Conservation (phyloP, 495 filamentous ascomycete genomes). For the Cladorrhinum samala region DNA sequence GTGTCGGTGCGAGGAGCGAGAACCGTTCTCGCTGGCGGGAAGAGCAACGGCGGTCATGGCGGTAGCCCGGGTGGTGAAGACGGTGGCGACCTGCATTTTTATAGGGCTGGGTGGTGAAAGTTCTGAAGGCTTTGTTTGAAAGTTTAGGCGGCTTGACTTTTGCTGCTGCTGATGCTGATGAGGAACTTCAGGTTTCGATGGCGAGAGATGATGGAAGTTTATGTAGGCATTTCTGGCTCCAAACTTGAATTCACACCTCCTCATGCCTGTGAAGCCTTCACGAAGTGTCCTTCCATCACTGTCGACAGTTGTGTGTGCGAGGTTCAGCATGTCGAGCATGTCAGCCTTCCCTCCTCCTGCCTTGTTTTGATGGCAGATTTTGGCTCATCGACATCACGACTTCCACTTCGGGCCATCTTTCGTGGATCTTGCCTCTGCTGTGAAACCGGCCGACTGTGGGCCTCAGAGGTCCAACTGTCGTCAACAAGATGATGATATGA, state of each 20-base stretch:
- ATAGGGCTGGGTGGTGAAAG: slow-evolving; percentile 1
- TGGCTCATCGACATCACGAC: slow-evolving; percentile 1
- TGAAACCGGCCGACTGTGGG: neutral
- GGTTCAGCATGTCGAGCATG: neutral
- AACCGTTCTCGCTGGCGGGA: neutral
- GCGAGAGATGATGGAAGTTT: slow-evolving; percentile 5
- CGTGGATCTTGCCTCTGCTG: neutral
- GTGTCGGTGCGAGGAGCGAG: neutral
- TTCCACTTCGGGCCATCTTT: neutral
- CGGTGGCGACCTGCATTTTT: slow-evolving; percentile 23
- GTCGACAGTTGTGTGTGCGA: neutral
- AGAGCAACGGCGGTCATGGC: slow-evolving; percentile 18
- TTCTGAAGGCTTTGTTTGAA: neutral
- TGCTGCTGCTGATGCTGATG: slow-evolving; percentile 16
- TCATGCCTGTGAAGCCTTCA: neutral
- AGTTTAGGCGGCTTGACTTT: neutral
- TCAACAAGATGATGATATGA: neutral
- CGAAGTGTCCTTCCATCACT: neutral
- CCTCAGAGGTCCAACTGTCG: neutral
- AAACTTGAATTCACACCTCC: neutral
- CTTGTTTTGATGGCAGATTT: neutral
- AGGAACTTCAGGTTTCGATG: neutral
- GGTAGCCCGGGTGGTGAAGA: slow-evolving; percentile 18
- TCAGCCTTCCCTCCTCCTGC: neutral
- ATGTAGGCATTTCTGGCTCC: slow-evolving; percentile 6